These are phyloP conservation scores for Prunus kanzakura DNA, from an alignment of 306 rosid genomes.

Conservation along the genomic window DNA sequence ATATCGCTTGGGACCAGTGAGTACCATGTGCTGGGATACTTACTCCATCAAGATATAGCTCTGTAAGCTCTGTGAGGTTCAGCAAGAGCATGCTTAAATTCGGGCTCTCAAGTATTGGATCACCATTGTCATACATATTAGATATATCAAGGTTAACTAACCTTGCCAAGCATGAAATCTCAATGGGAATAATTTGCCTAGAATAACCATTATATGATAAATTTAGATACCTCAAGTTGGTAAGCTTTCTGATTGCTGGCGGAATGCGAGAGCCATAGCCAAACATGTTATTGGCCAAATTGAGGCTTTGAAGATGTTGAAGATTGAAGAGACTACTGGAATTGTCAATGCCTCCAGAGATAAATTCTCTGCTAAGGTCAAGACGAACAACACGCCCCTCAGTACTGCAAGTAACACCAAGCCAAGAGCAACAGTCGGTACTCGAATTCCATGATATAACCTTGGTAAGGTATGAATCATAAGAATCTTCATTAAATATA, in stretches of 20 bases:
- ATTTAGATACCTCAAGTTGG: conserved; percentile 20
- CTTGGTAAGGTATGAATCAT: neutral
- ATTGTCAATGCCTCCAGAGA: neutral
- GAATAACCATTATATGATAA: conserved; percentile 16
- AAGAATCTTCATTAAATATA: no score
- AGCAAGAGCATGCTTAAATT: neutral
- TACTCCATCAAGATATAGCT: conserved; percentile 27
- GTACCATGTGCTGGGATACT: conserved; percentile 21
- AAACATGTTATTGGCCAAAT: conserved; percentile 14
- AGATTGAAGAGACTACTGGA: neutral
- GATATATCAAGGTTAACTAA: conserved; percentile 26
- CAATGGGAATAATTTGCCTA: conserved; percentile 22
- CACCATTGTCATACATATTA: neutral
- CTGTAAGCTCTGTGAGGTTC: conserved; percentile 24
- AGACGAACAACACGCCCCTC: neutral
- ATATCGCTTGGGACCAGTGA: conserved; percentile 34
- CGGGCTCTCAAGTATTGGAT: neutral
- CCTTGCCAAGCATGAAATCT: conserved; percentile 5
- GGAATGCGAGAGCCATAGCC: conserved; percentile 17
- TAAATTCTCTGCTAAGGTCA: conserved; percentile 3
- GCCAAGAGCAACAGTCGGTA: neutral
- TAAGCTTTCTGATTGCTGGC: conserved; percentile 4
- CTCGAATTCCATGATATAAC: neutral
- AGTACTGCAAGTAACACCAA: neutral
- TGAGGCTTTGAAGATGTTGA: neutral